Conservation (phyloP, 805 yeast species). For the Ogataea naganishii region DNA sequence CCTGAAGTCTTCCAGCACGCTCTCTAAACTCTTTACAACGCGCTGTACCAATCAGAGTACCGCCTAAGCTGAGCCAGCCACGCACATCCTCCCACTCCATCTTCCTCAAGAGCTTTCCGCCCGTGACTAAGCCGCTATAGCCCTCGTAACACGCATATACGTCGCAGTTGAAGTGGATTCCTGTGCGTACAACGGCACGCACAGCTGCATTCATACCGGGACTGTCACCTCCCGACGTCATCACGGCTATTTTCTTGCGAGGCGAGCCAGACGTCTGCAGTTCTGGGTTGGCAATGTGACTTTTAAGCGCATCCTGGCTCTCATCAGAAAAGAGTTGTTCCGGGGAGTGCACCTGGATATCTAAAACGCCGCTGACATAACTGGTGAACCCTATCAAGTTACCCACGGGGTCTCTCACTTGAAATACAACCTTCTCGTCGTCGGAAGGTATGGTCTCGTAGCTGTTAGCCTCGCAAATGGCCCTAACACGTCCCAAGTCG, state of each 20-base stretch:
- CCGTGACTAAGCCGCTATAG: constrained; percentile 62
- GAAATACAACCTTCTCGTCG: constrained; percentile 16
- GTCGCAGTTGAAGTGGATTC: constrained; percentile 56
- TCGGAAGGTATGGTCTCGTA: constrained; percentile 9
- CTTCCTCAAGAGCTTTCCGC: constrained; percentile 51
- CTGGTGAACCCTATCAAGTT: constrained; percentile 48
- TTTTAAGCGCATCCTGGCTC: neutral
- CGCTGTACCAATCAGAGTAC: constrained; percentile 76
- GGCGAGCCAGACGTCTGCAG: constrained; percentile 12
- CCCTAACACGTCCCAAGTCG: constrained; percentile 20
- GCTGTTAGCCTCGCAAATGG: constrained; percentile 12
- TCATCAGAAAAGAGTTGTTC: constrained; percentile 22
- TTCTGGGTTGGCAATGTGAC: neutral
- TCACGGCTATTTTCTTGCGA: constrained; percentile 59
- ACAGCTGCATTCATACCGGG: constrained; percentile 79
- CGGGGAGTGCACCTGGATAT: constrained; percentile 21
- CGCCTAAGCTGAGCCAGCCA: constrained; percentile 63
- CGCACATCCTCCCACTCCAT: constrained; percentile 70
- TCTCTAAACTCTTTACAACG: constrained; percentile 62
- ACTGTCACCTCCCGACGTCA: constrained; percentile 80
- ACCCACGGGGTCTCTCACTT: constrained; percentile 59
- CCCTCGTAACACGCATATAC: constrained; percentile 68
- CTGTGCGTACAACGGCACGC: constrained; percentile 62
- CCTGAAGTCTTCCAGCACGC: constrained; percentile 54
- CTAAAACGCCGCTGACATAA: constrained; percentile 29